Percentiles rank a stretch among this genome's conserved stretches.
Conservation (phyloP, 192 early-diverging fungal genomes). For the Radiomyces spectabilis region DNA sequence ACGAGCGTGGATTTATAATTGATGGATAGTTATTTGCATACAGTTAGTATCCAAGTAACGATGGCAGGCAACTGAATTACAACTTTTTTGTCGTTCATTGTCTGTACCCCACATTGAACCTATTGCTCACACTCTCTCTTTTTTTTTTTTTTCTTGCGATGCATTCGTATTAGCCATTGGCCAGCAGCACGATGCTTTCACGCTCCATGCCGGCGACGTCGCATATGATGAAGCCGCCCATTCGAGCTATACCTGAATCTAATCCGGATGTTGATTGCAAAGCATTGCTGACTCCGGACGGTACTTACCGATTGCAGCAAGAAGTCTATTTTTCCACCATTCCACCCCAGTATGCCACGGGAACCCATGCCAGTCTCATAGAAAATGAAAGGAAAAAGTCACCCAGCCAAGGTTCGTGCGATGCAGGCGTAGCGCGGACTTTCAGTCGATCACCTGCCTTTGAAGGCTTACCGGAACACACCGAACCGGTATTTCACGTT, state of each 20-base stretch:
- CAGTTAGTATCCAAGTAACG: too few relatives aligned
- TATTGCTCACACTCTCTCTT: neutral
- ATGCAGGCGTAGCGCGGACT: neutral
- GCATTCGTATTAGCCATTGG: neutral
- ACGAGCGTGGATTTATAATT: too few relatives aligned
- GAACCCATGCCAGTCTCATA: neutral
- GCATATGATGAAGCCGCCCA: too few relatives aligned
- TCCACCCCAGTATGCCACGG: neutral
- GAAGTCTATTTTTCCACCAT: neutral
- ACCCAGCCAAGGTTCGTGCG: neutral
- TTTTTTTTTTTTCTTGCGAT: constrained; percentile 2
- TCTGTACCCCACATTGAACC: neutral
- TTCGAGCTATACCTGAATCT: too few relatives aligned
- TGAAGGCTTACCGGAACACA: neutral
- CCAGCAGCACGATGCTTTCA: neutral
- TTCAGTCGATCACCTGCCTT: neutral
- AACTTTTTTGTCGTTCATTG: too few relatives aligned
- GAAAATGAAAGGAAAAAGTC: neutral
- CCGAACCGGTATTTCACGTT: too few relatives aligned
- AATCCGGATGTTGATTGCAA: neutral
- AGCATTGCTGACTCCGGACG: neutral
- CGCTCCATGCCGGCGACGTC: neutral
- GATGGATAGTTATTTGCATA: too few relatives aligned
- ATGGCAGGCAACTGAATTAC: too few relatives aligned
- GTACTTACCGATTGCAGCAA: neutral